Percentiles rank a stretch among this genome's conserved stretches.
Conservation (phyloP, 2,329 filamentous ascomycete species). For the Clarireedia sp. region DNA sequence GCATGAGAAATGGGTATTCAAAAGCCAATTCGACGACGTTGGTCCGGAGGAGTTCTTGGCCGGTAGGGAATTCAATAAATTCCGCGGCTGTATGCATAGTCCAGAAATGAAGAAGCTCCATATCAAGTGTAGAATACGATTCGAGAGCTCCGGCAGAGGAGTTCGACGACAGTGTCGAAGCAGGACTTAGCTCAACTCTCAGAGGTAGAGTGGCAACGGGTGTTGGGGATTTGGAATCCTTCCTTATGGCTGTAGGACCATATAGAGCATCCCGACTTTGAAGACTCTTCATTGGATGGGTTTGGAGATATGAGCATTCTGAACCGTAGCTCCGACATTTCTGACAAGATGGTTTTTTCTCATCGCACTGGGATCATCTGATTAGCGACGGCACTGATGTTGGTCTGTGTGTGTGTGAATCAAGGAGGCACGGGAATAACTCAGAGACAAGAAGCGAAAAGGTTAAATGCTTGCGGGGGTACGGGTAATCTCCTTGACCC, state of each 20-base stretch:
- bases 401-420: not conserved
- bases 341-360: conserved; percentile 24
- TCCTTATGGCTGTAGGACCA: not conserved
- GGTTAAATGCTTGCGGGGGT: too few relatives aligned
- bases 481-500: too few relatives aligned
- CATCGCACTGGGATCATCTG: conserved; percentile 21
- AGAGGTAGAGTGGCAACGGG: conserved; percentile 5
- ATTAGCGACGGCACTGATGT: not conserved
- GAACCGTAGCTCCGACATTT: conserved; percentile 22
- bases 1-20: conserved; percentile 30
- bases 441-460: not conserved
- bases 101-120: conserved; percentile 38
- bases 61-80: conserved; percentile 15
- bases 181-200: conserved; percentile 1
- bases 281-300: conserved; percentile 18
- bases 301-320: conserved; percentile 26
- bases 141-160: not conserved
- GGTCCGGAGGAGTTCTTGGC: conserved; percentile 19
- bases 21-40: conserved; percentile 22
- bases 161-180: conserved; percentile 2
- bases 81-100: conserved; percentile 30
- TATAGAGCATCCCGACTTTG: not conserved
- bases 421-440: not conserved
- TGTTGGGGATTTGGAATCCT: conserved; percentile 5
- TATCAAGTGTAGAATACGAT: conserved; percentile 29